Evolutionary conservation across 2,329 filamentous ascomycete genomes (phyloP).

Genomic region (Venturia pyrina): DNA sequence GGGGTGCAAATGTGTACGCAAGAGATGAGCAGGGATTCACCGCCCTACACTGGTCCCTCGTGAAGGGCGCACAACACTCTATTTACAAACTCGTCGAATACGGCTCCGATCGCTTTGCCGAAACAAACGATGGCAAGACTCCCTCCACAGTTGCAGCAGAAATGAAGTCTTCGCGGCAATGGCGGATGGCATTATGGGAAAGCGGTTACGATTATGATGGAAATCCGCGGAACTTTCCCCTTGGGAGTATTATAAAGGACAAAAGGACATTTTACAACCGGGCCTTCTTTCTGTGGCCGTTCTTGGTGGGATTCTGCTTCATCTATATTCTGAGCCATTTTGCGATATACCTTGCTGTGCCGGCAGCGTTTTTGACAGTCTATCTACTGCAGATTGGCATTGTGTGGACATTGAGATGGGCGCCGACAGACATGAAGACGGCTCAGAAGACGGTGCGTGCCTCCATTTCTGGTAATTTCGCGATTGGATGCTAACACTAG

Average conservation of each 20-base stretch:
- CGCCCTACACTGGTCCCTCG: conserved; percentile 89
- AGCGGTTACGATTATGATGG: conserved; percentile 76
- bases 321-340: conserved; percentile 64
- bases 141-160: conserved; percentile 77
- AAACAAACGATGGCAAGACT: conserved; percentile 83
- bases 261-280: conserved; percentile 67
- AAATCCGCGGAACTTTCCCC: conserved; percentile 62
- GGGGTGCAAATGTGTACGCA: conserved; percentile 89
- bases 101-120: conserved; percentile 83
- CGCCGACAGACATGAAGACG: conserved; percentile 76
- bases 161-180: conserved; percentile 75
- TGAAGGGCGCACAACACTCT: conserved; percentile 82
- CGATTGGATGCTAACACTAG: conserved; percentile 23
- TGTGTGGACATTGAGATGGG: conserved; percentile 68
- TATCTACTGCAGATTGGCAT: conserved; percentile 69
- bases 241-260: conserved; percentile 66
- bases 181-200: conserved; percentile 73
- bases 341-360: conserved; percentile 66
- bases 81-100: conserved; percentile 94
- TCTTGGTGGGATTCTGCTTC: conserved; percentile 61
- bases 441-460: conserved; percentile 71
- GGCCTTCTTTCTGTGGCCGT: conserved; percentile 86
- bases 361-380: conserved; percentile 53
- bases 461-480: conserved; percentile 24
- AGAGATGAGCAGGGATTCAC: conserved; percentile 89